Conservation (phyloP, 2,329 filamentous ascomycete genomes). For the Fusarium drepaniforme region DNA sequence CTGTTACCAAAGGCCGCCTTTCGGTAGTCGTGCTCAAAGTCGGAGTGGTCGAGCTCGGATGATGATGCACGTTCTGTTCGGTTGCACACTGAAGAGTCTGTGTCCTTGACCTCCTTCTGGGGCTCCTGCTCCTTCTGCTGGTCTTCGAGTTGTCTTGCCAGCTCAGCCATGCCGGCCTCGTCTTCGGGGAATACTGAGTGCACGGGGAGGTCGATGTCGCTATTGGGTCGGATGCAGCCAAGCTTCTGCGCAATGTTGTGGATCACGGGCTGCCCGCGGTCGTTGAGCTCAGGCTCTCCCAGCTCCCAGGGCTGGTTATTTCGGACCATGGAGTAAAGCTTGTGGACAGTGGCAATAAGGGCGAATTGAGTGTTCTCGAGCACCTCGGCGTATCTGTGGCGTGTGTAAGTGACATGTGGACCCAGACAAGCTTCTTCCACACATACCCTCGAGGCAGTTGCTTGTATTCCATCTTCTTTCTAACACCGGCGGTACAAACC, state of each 20-base stretch:
- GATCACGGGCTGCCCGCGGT: slow-evolving; percentile 72
- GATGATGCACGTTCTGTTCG: slow-evolving; percentile 64
- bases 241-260: slow-evolving; percentile 75
- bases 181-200: slow-evolving; percentile 72
- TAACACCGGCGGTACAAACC: slow-evolving; percentile 71
- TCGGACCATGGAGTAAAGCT: slow-evolving; percentile 74
- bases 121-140: slow-evolving; percentile 56
- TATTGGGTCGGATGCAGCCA: slow-evolving; percentile 72
- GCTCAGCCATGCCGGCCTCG: slow-evolving; percentile 67
- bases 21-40: slow-evolving; percentile 67
- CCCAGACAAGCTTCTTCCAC: not conserved
- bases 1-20: slow-evolving; percentile 59
- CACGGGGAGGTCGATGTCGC: slow-evolving; percentile 69
- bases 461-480: slow-evolving; percentile 78
- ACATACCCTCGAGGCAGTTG: slow-evolving; percentile 72
- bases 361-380: slow-evolving; percentile 75
- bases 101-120: slow-evolving; percentile 46
- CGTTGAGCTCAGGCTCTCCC: slow-evolving; percentile 73
- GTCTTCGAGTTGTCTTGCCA: slow-evolving; percentile 66
- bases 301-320: slow-evolving; percentile 70
- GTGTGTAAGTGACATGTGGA: slow-evolving; percentile 38
- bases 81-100: slow-evolving; percentile 38
- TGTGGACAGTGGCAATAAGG: slow-evolving; percentile 73
- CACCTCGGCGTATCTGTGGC: slow-evolving; percentile 70
- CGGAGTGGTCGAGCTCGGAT: slow-evolving; percentile 67